Conservation (phyloP, 164 flowering plant genomes). For the Euptelea pleiosperma region DNA sequence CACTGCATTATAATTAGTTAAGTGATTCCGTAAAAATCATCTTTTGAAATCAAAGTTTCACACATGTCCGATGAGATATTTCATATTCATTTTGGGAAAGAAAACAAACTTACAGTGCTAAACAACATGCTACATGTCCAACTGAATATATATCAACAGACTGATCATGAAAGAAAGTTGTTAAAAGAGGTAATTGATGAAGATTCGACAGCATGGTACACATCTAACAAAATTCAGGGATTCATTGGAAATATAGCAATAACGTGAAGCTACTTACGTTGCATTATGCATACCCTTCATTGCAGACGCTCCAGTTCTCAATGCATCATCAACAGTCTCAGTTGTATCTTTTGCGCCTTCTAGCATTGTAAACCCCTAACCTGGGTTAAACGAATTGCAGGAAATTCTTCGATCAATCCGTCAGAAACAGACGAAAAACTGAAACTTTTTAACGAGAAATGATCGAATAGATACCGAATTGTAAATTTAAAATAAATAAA, state of each 20-base stretch:
- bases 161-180: too few relatives aligned
- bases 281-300: conserved; percentile 84
- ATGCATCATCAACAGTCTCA: conserved; percentile 73
- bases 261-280: conserved; percentile 38
- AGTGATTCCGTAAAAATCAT: too few relatives aligned
- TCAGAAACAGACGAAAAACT: not conserved
- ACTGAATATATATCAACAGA: too few relatives aligned
- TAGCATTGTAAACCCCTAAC: conserved; percentile 73
- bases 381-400: not conserved
- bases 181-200: too few relatives aligned
- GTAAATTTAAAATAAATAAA: not conserved
- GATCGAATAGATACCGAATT: not conserved
- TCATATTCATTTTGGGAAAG: too few relatives aligned
- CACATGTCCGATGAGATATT: too few relatives aligned
- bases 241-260: not conserved
- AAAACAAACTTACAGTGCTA: too few relatives aligned
- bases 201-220: not conserved
- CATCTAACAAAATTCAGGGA: not conserved
- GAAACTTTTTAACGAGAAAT: not conserved
- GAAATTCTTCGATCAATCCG: not conserved
- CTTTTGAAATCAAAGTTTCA: too few relatives aligned
- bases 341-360: conserved; percentile 90
- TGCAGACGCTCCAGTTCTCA: conserved; percentile 67
- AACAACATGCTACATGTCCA: too few relatives aligned
- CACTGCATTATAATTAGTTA: too few relatives aligned